These are phyloP conservation scores for Lagerstroemia speciosa DNA, from an alignment of 345 rosid genomes.

Conservation along the genomic window DNA sequence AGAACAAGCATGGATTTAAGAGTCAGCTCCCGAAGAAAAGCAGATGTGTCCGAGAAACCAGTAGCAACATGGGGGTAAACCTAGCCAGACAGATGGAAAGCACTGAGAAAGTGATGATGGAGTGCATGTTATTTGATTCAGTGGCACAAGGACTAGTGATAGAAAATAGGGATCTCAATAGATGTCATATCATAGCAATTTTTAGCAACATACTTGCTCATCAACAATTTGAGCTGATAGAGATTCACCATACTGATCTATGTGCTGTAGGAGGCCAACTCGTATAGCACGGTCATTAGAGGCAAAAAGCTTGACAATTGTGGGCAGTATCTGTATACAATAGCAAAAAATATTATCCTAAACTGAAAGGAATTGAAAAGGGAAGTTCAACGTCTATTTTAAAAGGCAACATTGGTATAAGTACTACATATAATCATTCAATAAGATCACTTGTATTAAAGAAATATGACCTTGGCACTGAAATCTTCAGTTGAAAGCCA, in stretches of 20 bases:
- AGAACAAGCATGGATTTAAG: constrained; percentile 95
- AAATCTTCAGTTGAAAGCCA: constrained; percentile 93
- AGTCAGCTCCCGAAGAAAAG: constrained; percentile 93
- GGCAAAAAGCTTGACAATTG: constrained; percentile 79
- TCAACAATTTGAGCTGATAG: constrained; percentile 77
- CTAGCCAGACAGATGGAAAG: constrained; percentile 29
- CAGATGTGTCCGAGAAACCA: constrained; percentile 87
- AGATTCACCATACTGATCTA: constrained; percentile 94
- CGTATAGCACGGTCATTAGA: constrained; percentile 92
- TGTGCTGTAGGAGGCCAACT: constrained; percentile 89
- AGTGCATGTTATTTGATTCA: background rate
- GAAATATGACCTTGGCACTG: constrained; percentile 55
- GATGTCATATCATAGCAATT: background rate
- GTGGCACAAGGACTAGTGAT: background rate
- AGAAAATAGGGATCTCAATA: background rate
- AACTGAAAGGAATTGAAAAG: background rate
- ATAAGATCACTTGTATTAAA: background rate
- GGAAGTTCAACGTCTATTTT: background rate
- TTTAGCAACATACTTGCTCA: constrained; percentile 64
- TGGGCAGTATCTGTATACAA: constrained; percentile 63
- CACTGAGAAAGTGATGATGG: background rate
- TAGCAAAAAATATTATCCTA: constrained; percentile 2
- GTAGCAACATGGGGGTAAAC: constrained; percentile 89
- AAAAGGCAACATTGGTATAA: background rate
- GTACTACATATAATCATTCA: background rate